Conservation (phyloP, 2,329 filamentous ascomycete species). For the Proliferodiscus dingleyae region DNA sequence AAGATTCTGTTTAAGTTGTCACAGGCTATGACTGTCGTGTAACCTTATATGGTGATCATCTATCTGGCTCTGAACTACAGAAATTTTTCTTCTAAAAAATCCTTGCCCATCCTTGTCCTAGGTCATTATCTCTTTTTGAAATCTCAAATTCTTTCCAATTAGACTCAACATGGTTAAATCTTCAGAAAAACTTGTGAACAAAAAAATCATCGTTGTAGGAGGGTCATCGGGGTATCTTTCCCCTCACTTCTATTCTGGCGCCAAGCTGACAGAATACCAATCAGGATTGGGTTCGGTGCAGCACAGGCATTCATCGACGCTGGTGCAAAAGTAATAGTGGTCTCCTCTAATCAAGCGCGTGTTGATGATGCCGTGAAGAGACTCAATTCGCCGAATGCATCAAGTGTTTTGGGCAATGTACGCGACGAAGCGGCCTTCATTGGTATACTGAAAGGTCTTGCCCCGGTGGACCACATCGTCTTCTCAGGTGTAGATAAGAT, state of each 20-base stretch:
- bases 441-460: conserved; percentile 28
- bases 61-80: not conserved
- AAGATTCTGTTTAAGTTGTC: not conserved
- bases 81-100: not conserved
- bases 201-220: conserved; percentile 35
- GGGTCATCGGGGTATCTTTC: conserved; percentile 33
- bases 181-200: conserved; percentile 32
- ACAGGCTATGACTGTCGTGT: not conserved
- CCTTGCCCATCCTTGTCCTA: not conserved
- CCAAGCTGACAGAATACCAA: not conserved
- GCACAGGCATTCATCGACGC: conserved; percentile 34
- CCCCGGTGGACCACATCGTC: conserved; percentile 36
- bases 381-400: conserved; percentile 22
- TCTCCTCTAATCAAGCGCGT: conserved; percentile 32
- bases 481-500: conserved; percentile 37
- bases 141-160: not conserved
- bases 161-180: conserved; percentile 16
- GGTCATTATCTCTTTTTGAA: not conserved
- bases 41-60: not conserved
- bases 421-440: conserved; percentile 33
- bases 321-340: conserved; percentile 33
- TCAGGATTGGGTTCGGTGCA: conserved; percentile 37
- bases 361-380: conserved; percentile 32
- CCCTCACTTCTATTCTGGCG: not conserved
- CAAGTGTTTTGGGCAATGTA: conserved; percentile 33